A percentile compares a stretch with the other conserved stretches of the same genome.
These are phyloP conservation scores for Mortierella sp. DNA, from an alignment of 371 early-diverging fungal species.

Conservation along the genomic window DNA sequence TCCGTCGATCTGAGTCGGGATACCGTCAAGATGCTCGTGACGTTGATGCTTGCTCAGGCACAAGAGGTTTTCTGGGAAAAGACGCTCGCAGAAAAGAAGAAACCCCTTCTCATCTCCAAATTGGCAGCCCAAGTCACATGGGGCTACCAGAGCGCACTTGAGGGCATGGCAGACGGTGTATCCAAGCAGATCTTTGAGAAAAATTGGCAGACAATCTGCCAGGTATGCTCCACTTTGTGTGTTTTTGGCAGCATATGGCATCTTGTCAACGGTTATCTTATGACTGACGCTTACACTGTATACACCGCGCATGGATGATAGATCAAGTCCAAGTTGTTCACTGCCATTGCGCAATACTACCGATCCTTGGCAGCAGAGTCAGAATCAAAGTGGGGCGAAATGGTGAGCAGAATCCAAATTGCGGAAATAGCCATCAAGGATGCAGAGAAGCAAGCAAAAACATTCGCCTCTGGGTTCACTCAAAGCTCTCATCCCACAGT, in stretches of 20 bases:
- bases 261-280: no score
- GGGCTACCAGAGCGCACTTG: constrained; percentile 76
- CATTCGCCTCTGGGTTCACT: constrained; percentile 63
- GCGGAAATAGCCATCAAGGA: constrained; percentile 90
- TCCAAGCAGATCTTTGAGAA: constrained; percentile 72
- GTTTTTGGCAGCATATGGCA: no score
- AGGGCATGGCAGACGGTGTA: constrained; percentile 71
- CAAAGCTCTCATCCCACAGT: constrained; percentile 50
- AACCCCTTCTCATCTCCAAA: constrained; percentile 84
- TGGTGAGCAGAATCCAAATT: constrained; percentile 77
- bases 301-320: constrained; percentile 34
- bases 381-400: constrained; percentile 87
- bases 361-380: constrained; percentile 79
- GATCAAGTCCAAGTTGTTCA: constrained; percentile 89
- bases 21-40: constrained; percentile 82
- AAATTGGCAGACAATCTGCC: constrained; percentile 73
- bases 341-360: constrained; percentile 86
- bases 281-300: not conserved
- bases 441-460: constrained; percentile 76
- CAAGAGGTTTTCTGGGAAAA: constrained; percentile 95
- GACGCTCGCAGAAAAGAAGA: constrained; percentile 86
- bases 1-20: constrained; percentile 91
- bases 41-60: constrained; percentile 93
- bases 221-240: constrained; percentile 54
- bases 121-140: constrained; percentile 89